A percentile compares a stretch with the other conserved stretches of the same genome.
phyloP scores from a whole-genome alignment of 352 stramenopile species.

The Globisporangium iwayamae region DNA sequence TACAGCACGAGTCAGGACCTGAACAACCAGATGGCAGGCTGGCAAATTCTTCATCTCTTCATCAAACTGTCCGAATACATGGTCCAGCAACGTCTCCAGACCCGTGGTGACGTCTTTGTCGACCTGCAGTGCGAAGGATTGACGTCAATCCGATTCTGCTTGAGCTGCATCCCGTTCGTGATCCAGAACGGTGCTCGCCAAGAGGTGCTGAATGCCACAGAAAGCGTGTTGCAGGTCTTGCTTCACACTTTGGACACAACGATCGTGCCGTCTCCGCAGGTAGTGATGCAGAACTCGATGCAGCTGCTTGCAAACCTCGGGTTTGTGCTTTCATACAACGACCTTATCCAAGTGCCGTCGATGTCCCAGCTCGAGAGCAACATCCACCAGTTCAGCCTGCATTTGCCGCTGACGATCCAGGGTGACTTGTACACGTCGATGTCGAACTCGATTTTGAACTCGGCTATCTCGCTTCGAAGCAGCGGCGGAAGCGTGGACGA shows the following conservation, averaged over 20 bases:
- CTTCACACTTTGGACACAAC: constrained; percentile 57
- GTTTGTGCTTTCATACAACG: constrained; percentile 64
- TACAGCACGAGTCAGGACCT: constrained; percentile 55
- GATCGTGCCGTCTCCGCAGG: constrained; percentile 55
- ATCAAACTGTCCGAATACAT: constrained; percentile 60
- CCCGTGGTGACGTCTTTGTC: constrained; percentile 44
- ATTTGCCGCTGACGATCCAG: constrained; percentile 67
- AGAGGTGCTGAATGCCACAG: constrained; percentile 47
- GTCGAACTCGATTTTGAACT: constrained; percentile 78
- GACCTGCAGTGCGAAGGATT: constrained; percentile 63
- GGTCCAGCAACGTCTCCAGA: constrained; percentile 53
- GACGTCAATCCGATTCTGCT: constrained; percentile 53
- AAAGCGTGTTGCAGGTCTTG: constrained; percentile 50
- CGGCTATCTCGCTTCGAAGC: constrained; percentile 56
- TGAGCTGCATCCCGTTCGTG: constrained; percentile 64
- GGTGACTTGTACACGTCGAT: constrained; percentile 76
- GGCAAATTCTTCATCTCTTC: constrained; percentile 64
- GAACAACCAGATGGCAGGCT: constrained; percentile 56
- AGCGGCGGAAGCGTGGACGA: constrained; percentile 15
- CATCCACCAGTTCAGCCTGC: constrained; percentile 71
- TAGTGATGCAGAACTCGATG: constrained; percentile 66
- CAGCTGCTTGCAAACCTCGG: constrained; percentile 63
- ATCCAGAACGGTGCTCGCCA: constrained; percentile 45
- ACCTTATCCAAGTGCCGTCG: constrained; percentile 59
- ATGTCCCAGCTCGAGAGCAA: constrained; percentile 68